Conservation (phyloP, 176 grass and related monocot species). For the Aegilops longissima region DNA sequence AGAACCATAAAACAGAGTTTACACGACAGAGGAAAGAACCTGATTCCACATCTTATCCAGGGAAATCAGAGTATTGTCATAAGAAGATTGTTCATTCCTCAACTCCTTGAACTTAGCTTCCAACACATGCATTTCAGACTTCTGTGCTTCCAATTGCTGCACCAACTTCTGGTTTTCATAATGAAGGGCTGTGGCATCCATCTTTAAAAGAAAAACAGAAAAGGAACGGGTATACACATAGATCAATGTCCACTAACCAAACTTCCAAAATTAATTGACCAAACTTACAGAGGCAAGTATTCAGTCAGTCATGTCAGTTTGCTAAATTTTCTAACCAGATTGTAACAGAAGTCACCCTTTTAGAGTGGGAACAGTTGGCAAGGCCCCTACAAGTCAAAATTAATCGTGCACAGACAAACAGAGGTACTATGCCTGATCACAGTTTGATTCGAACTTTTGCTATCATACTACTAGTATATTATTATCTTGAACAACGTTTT, state of each 20-base stretch:
- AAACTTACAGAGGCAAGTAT: too few relatives aligned
- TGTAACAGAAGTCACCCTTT: not conserved
- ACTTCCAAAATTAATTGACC: not conserved
- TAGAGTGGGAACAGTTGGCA: too few relatives aligned
- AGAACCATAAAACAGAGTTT: not conserved
- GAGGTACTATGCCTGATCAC: not conserved
- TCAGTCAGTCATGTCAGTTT: too few relatives aligned
- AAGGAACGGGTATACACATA: not conserved
- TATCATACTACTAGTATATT: not conserved
- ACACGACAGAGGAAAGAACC: slow-evolving; percentile 42
- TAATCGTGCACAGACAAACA: not conserved
- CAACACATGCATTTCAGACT: slow-evolving; percentile 68
- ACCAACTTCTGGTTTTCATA: slow-evolving; percentile 95
- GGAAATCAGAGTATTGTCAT: slow-evolving; percentile 74
- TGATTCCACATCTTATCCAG: slow-evolving; percentile 97
- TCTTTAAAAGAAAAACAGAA: slow-evolving; percentile 32
- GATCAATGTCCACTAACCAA: not conserved
- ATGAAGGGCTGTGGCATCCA: slow-evolving; percentile 80
- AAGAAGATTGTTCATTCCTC: slow-evolving; percentile 68
- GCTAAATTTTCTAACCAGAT: too few relatives aligned
- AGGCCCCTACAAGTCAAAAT: too few relatives aligned
- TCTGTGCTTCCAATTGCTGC: slow-evolving; percentile 85
- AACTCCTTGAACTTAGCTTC: slow-evolving; percentile 73
- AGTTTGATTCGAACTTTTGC: not conserved
- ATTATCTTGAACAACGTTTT: not conserved